Conservation (phyloP, 352 stramenopile genomes). For the Phytopythium ostracodes region DNA sequence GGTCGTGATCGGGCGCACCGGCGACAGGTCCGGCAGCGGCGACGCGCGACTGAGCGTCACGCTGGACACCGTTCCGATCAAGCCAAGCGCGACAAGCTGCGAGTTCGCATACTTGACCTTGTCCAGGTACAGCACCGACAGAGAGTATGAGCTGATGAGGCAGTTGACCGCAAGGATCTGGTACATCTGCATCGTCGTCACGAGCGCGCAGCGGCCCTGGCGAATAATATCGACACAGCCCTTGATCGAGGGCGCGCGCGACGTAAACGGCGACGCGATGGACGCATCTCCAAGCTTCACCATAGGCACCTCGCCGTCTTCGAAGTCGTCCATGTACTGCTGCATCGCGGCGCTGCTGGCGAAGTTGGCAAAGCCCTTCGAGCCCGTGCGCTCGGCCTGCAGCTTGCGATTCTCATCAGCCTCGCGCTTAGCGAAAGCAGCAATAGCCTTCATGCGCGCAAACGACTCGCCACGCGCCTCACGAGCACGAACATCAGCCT, state of each 20-base stretch:
- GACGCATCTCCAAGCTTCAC: constrained; percentile 99
- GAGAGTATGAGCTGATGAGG: constrained; percentile 96
- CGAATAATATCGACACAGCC: constrained; percentile 95
- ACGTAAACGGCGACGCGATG: constrained; percentile 99
- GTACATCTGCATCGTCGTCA: constrained; percentile 99
- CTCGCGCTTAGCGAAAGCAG: constrained; percentile 81
- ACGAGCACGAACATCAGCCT: constrained; percentile 70
- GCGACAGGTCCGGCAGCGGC: constrained; percentile 92
- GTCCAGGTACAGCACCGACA: constrained; percentile 98
- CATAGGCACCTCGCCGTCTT: constrained; percentile 93
- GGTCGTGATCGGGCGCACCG: constrained; percentile 89
- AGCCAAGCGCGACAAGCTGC: constrained; percentile 89
- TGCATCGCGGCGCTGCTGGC: constrained; percentile 83
- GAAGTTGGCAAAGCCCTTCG: constrained; percentile 84
- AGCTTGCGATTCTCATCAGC: constrained; percentile 64
- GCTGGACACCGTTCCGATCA: constrained; percentile 84
- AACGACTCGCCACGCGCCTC: constrained; percentile 85
- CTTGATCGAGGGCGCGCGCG: constrained; percentile 89
- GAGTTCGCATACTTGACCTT: constrained; percentile 99
- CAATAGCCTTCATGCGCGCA: constrained; percentile 81
- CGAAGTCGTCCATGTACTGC: constrained; percentile 91
- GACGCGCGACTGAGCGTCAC: constrained; percentile 90
- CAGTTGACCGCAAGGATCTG: constrained; percentile 99
- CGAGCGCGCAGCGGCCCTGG: constrained; percentile 98
- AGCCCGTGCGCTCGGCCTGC: constrained; percentile 63